Evolutionary conservation across 345 rosid species (phyloP).

Genomic region (Citrus glauca): DNA sequence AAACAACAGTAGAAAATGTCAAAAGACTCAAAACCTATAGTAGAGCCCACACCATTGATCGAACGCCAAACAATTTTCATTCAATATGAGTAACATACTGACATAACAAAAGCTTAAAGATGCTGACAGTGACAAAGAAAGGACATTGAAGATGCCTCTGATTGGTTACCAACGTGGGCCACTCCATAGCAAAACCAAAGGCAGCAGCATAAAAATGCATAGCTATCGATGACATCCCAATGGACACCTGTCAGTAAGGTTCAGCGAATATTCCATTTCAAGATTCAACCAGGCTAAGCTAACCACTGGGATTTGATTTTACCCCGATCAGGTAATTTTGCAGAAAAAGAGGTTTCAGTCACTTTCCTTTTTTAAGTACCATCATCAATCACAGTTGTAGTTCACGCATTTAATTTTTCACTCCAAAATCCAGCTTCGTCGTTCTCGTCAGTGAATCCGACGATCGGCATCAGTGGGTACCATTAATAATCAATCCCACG

Average conservation of each 20-base stretch:
- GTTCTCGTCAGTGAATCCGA: neutral
- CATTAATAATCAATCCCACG: conserved; percentile 17
- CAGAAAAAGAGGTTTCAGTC: conserved; percentile 2
- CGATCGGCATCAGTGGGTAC: conserved; percentile 8
- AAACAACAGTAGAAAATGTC: neutral
- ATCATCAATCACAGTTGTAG: neutral
- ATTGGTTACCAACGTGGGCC: conserved; percentile 11
- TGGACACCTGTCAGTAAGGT: conserved; percentile 19
- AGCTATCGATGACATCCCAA: conserved; percentile 11
- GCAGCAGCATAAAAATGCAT: too few relatives aligned
- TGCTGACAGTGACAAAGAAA: conserved; percentile 6
- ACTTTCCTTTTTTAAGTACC: conserved; percentile 1
- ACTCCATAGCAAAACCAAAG: neutral
- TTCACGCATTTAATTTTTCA: neutral
- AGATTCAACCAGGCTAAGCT: neutral
- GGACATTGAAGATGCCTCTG: neutral
- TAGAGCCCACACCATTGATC: conserved; percentile 11
- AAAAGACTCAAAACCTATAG: neutral
- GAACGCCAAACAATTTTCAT: conserved; percentile 9
- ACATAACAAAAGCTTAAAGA: too few relatives aligned
- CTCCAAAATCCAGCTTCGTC: neutral
- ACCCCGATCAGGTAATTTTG: conserved; percentile 15
- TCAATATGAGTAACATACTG: neutral
- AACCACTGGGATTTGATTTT: conserved; percentile 2
- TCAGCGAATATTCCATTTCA: conserved; percentile 15